Evolutionary conservation across 1,284 basidiomycete genomes (phyloP).

Genomic region (Farysia itapuensis): DNA sequence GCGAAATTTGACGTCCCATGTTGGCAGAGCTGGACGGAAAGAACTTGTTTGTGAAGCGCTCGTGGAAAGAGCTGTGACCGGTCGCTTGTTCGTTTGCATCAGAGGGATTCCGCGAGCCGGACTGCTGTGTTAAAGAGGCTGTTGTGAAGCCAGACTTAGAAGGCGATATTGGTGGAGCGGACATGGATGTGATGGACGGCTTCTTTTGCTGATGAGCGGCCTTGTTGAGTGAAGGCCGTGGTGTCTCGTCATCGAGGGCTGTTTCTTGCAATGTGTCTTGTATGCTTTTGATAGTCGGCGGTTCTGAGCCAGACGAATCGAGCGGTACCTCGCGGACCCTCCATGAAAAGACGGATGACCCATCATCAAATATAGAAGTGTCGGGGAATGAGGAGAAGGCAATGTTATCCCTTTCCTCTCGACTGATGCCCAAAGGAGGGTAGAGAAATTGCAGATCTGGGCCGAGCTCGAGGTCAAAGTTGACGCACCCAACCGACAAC

Average conservation of each 20-base stretch:
- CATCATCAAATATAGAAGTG: constrained; percentile 63
- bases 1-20: constrained; percentile 24
- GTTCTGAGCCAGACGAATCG: constrained; percentile 28
- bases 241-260: constrained; percentile 14
- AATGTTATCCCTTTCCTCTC: constrained; percentile 76
- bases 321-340: constrained; percentile 55
- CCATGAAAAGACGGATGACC: constrained; percentile 53
- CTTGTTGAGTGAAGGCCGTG: constrained; percentile 36
- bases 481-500: constrained; percentile 55
- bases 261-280: constrained; percentile 9
- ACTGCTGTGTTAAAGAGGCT: constrained; percentile 8
- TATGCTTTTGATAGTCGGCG: constrained; percentile 39
- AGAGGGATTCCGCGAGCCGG: constrained; percentile 15
- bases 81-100: constrained; percentile 16
- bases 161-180: constrained; percentile 12
- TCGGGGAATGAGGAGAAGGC: constrained; percentile 95
- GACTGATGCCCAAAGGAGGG: constrained; percentile 68
- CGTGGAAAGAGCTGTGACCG: constrained; percentile 17
- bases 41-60: constrained; percentile 28
- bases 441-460: constrained; percentile 76
- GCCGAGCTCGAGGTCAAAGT: constrained; percentile 65
- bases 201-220: constrained; percentile 11
- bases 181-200: constrained; percentile 2
- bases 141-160: constrained; percentile 13
- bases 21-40: constrained; percentile 18